Evolutionary conservation across 78 protist genomes (phyloP).

Genomic region (Dictyostelium intermedium): DNA sequence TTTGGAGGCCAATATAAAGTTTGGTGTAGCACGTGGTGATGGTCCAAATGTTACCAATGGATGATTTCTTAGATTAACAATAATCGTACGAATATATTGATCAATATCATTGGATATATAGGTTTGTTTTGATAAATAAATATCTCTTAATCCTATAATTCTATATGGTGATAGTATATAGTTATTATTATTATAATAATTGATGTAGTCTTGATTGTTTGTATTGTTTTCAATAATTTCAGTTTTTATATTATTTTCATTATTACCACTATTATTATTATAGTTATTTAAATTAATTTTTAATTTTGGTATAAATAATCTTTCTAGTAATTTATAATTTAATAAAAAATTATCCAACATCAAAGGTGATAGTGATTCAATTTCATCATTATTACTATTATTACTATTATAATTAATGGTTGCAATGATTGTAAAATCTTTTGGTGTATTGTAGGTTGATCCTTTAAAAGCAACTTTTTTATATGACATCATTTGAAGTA

Average conservation of each 20-base stretch:
- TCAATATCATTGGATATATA: conserved; percentile 64
- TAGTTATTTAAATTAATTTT: not conserved
- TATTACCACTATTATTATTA: not conserved
- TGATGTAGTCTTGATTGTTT: not conserved
- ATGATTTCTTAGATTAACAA: conserved; percentile 57
- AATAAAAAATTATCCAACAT: conserved; percentile 60
- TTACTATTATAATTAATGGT: conserved; percentile 9
- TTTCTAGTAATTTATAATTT: conserved; percentile 25
- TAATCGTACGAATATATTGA: conserved; percentile 59
- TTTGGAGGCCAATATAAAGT: conserved; percentile 9
- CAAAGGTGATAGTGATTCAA: conserved; percentile 56
- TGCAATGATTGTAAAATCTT: conserved; percentile 26
- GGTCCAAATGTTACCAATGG: conserved; percentile 69
- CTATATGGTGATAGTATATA: conserved; percentile 36
- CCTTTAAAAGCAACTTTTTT: conserved; percentile 67
- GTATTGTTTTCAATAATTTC: not conserved
- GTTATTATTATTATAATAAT: not conserved
- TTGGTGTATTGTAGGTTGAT: conserved; percentile 7
- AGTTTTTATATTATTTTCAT: not conserved
- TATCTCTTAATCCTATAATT: not conserved
- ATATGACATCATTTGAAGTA: conserved; percentile 71
- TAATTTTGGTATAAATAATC: conserved; percentile 22
- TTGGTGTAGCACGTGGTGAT: conserved; percentile 78
- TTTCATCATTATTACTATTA: not conserved
- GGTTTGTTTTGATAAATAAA: conserved; percentile 1